phyloP scores from a whole-genome alignment of 345 rosid species.

The Citrus maxima region DNA sequence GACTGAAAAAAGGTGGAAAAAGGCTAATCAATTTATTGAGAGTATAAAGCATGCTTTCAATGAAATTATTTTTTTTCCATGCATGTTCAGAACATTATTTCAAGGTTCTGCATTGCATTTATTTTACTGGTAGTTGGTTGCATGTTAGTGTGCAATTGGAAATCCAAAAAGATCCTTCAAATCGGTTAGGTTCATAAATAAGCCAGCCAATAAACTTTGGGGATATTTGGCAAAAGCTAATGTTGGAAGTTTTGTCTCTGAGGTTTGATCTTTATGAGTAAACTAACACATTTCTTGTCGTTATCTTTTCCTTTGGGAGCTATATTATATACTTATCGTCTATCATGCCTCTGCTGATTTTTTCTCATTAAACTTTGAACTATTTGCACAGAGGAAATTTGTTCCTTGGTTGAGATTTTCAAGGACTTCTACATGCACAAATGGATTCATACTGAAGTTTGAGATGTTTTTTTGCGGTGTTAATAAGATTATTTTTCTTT shows the following conservation, averaged over 20 bases:
- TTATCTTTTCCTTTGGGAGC: background rate
- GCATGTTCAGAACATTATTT: background rate
- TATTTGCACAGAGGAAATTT: background rate
- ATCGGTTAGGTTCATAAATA: background rate
- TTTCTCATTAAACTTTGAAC: background rate
- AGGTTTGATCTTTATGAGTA: background rate
- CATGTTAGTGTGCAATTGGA: background rate
- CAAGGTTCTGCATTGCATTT: background rate
- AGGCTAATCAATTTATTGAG: background rate
- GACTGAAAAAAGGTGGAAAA: background rate
- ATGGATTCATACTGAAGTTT: background rate
- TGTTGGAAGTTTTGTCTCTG: background rate
- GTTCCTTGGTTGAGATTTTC: background rate
- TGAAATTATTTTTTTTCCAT: background rate
- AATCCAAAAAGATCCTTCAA: background rate
- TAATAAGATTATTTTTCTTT: background rate
- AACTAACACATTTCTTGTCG: background rate
- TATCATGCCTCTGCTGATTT: background rate
- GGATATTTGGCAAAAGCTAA: background rate
- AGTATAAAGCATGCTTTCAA: background rate
- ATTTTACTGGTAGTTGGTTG: background rate
- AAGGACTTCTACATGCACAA: background rate
- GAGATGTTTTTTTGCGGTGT: background rate
- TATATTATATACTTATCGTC: background rate
- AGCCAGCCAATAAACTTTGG: background rate